Evolutionary conservation across 192 early-diverging fungal genomes (phyloP), one percentile per base, ranked within the genome.

Genomic region (Coemansia reversa): DNA sequence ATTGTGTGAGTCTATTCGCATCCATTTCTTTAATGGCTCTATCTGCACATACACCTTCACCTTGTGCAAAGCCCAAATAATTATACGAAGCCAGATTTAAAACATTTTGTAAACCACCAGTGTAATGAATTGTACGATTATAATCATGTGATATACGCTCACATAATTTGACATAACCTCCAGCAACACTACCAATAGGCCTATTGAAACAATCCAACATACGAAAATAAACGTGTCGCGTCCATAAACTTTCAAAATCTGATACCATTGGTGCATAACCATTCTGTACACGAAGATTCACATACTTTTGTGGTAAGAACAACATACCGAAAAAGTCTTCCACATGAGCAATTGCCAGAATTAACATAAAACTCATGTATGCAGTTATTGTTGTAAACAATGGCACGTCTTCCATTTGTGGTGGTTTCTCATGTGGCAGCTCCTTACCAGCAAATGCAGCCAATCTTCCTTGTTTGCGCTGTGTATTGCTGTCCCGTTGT

Each of bases 71-170:
- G 4, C 96, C 96, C 55, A 98, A 87, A 70, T 98, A 98, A 75
- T 98, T 98, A 82, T 98, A 98, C 20, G 93, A 95, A 2, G 93
- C 90, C 72, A 98, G 79, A 72, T 98, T 98, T 65, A 98, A 86
- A 24, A 85, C 86, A 65, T 94, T 90, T 53, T 75, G 87, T 51
- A 84, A 85, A 20, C 76, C 85, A 19, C 95, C 95, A 22, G 93
- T 93, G 61, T 94, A 85, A 73, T 89, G 69, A 73, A 93, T 95
- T 6, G 92, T 87, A 33, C 84, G 84, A 84, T 94, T 94, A 60
- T 84, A 91, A 74, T 98, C 93, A 23, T 76, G 72, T 30, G 91
- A 90, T 20, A 87, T 82, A 45, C 97, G 89, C 49, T 97, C 94
- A 16, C 97, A 68, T 48, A 97, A 77, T 35, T 81, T 91, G 61